Evolutionary conservation across 805 yeast species (phyloP).

Genomic region (Metschnikowia lachancei): DNA sequence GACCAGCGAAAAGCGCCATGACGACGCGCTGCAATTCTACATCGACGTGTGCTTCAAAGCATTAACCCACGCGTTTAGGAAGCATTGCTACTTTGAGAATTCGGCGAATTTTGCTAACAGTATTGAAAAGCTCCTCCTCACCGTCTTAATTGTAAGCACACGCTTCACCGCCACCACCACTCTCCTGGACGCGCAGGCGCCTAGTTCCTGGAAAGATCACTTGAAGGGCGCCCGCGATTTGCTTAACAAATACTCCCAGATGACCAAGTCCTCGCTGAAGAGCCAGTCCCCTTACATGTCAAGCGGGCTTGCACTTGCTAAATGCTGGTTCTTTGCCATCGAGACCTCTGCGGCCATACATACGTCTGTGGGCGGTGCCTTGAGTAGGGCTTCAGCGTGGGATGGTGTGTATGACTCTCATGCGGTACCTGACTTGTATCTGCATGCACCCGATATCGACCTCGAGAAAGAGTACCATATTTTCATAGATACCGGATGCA

Average conservation of each 20-base stretch:
- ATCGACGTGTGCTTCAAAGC: slow-evolving; percentile 22
- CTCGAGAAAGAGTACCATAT: slow-evolving; percentile 16
- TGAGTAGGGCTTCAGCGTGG: slow-evolving; percentile 5
- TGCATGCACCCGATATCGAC: slow-evolving; percentile 4
- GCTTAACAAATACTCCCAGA: slow-evolving; percentile 20
- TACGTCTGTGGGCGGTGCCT: slow-evolving; percentile 17
- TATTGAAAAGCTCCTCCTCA: slow-evolving; percentile 26
- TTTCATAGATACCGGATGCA: slow-evolving; percentile 34
- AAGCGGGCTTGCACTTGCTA: slow-evolving; percentile 26
- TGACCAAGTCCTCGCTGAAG: slow-evolving; percentile 7
- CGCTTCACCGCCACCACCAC: slow-evolving; percentile 25
- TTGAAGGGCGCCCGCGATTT: slow-evolving; percentile 28
- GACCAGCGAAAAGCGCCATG: slow-evolving; percentile 23
- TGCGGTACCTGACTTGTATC: slow-evolving; percentile 2
- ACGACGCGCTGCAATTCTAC: slow-evolving; percentile 21
- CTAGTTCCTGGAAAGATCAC: slow-evolving; percentile 26
- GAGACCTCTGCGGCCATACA: slow-evolving; percentile 24
- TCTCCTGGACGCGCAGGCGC: slow-evolving; percentile 10
- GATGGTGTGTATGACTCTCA: neutral
- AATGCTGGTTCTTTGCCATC: slow-evolving; percentile 29
- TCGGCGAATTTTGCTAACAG: slow-evolving; percentile 15
- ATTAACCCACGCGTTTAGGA: slow-evolving; percentile 22
- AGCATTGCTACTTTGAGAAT: slow-evolving; percentile 13
- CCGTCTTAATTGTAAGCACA: slow-evolving; percentile 26
- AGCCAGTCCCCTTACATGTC: slow-evolving; percentile 14